These are phyloP conservation scores for Chaetothyriales sp. DNA, from an alignment of 2,329 filamentous ascomycete genomes.

Conservation along the genomic window DNA sequence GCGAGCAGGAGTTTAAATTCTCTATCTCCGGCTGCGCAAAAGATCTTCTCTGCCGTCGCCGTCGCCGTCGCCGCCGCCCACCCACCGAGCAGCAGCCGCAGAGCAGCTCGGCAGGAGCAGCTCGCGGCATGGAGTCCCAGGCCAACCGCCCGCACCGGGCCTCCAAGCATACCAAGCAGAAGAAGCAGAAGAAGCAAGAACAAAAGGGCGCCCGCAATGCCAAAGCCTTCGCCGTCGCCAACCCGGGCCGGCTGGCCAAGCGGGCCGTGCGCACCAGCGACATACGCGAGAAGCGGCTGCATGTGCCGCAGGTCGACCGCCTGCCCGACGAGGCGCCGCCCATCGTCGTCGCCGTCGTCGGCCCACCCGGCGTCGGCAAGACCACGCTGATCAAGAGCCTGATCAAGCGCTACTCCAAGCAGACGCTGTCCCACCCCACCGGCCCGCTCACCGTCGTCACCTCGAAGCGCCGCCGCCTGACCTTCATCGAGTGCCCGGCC, in stretches of 20 bases:
- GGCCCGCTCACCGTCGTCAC: conserved; percentile 94
- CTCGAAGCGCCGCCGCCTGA: conserved; percentile 85
- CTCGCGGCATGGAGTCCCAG: conserved; percentile 58
- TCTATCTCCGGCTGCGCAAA: not conserved
- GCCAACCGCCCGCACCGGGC: conserved; percentile 73
- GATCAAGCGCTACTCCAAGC: conserved; percentile 87
- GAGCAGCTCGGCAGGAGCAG: not conserved
- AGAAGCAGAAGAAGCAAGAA: conserved; percentile 75
- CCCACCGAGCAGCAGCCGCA: too few species aligned
- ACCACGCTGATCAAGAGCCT: conserved; percentile 91
- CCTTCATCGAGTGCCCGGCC: conserved; percentile 91
- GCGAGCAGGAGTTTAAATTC: not conserved
- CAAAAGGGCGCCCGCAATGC: conserved; percentile 58
- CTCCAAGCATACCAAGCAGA: too few species aligned
- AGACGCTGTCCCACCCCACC: conserved; percentile 76
- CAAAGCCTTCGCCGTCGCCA: conserved; percentile 82
- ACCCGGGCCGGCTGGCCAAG: conserved; percentile 66
- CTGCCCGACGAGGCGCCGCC: conserved; percentile 91
- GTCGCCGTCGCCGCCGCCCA: too few species aligned
- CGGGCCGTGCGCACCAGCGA: conserved; percentile 45
- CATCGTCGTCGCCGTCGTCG: conserved; percentile 83
- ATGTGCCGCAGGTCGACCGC: conserved; percentile 92
- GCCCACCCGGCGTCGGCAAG: conserved; percentile 89
- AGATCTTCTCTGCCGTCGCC: not conserved
- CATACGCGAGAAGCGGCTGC: conserved; percentile 75